A percentile compares a stretch with the other conserved stretches of the same genome.
Evolutionary conservation across 306 rosid genomes (phyloP).

Genomic region (Dryas alaskensis): DNA sequence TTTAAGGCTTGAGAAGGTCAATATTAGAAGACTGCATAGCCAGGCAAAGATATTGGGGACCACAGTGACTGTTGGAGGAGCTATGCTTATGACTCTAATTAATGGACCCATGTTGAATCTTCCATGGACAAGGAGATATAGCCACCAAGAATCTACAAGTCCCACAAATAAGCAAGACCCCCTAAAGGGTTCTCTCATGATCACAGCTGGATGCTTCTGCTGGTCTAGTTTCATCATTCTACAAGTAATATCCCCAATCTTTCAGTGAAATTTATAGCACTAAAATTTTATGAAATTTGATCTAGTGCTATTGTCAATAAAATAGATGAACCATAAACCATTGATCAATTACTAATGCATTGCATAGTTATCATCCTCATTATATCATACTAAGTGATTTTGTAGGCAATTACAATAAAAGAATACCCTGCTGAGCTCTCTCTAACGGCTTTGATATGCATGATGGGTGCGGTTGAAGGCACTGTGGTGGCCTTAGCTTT

Average conservation of each 20-base stretch:
- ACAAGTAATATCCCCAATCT: conserved; percentile 30
- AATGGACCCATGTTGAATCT: conserved; percentile 38
- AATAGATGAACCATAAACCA: too few species aligned
- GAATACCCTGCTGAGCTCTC: conserved; percentile 57
- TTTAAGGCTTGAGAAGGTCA: conserved; percentile 48
- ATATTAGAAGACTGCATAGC: conserved; percentile 32
- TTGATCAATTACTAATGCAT: neutral
- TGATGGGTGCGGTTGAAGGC: conserved; percentile 36
- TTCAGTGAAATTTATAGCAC: neutral
- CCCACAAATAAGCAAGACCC: conserved; percentile 29
- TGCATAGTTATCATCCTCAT: neutral
- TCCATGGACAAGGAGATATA: conserved; percentile 34
- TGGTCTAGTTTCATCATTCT: conserved; percentile 50
- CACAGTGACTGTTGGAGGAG: conserved; percentile 46
- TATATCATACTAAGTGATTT: neutral
- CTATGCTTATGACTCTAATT: conserved; percentile 45
- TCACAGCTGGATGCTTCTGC: conserved; percentile 37
- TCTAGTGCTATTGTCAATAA: too few species aligned
- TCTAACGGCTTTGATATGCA: conserved; percentile 48
- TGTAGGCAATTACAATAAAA: conserved; percentile 46
- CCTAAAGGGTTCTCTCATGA: conserved; percentile 47
- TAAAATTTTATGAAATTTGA: too few species aligned
- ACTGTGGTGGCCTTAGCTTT: conserved; percentile 34
- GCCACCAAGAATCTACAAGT: conserved; percentile 21
- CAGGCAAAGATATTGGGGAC: conserved; percentile 48